These are phyloP conservation scores for Diplodia seriata DNA, from an alignment of 2,329 filamentous ascomycete species.

Conservation along the genomic window DNA sequence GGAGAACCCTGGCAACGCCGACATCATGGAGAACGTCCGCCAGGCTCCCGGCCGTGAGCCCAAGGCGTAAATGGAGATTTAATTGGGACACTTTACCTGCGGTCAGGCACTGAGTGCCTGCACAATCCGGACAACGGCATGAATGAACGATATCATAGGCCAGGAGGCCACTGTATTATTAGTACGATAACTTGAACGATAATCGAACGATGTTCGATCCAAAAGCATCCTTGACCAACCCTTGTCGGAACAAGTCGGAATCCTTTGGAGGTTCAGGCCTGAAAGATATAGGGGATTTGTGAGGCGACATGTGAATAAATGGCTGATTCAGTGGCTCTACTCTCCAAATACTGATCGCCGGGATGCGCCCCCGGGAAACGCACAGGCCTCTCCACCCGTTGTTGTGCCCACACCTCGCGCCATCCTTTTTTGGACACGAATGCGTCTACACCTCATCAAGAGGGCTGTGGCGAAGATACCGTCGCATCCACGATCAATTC, in stretches of 20 bases:
- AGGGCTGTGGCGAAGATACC: neutral
- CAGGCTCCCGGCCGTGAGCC: constrained; percentile 35
- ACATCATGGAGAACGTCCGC: constrained; percentile 50
- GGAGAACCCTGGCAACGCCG: constrained; percentile 50
- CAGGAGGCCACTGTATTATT: constrained; percentile 15
- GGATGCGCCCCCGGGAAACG: constrained; percentile 9
- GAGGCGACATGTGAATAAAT: neutral
- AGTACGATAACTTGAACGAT: constrained; percentile 2
- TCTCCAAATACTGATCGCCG: constrained; percentile 10
- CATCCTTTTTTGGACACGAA: constrained; percentile 1
- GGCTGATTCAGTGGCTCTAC: constrained; percentile 8
- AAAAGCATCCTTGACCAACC: neutral
- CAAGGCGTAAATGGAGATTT: neutral
- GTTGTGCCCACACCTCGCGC: neutral
- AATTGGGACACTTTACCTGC: neutral
- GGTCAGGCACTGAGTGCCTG: neutral
- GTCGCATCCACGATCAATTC: neutral
- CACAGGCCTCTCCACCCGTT: constrained; percentile 1
- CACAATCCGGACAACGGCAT: neutral
- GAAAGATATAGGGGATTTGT: neutral
- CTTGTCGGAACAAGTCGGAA: neutral
- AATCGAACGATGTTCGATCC: neutral
- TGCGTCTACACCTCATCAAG: neutral
- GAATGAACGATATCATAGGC: neutral
- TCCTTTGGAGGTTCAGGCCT: neutral